A percentile compares a stretch with the other conserved stretches of the same genome.
phyloP scores from a whole-genome alignment of 768 basidiomycete species.

The Tricholomella constricta region DNA sequence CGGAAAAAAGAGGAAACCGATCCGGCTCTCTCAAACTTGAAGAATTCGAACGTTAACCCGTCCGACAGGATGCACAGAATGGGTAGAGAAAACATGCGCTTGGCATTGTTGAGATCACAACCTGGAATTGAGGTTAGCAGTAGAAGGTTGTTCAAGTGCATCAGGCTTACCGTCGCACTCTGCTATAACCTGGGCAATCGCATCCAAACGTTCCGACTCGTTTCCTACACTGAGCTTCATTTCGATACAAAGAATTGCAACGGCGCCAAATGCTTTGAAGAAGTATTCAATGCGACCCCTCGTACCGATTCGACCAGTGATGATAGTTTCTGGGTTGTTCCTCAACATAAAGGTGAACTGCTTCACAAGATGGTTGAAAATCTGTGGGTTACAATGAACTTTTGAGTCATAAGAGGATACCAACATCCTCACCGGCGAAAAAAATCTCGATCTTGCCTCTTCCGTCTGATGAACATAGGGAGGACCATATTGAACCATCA shows the following conservation, averaged over 20 bases:
- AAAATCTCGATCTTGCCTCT: conserved; percentile 23
- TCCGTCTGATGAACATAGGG: conserved; percentile 20
- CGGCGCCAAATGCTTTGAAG: conserved; percentile 10
- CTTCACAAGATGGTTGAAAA: conserved; percentile 21
- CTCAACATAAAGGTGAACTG: conserved; percentile 16
- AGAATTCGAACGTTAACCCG: conserved; percentile 19
- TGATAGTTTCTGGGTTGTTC: conserved; percentile 21
- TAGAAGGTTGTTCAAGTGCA: not conserved
- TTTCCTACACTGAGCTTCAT: conserved; percentile 12
- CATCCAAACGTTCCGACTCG: conserved; percentile 14
- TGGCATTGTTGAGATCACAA: conserved; percentile 10
- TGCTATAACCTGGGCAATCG: conserved; percentile 19
- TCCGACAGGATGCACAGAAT: conserved; percentile 17
- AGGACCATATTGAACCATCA: conserved; percentile 22
- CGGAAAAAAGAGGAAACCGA: conserved; percentile 21
- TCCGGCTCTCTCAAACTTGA: conserved; percentile 10
- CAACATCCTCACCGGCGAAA: conserved; percentile 13
- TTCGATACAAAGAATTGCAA: conserved; percentile 12
- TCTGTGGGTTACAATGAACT: conserved; percentile 7
- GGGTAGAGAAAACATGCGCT: conserved; percentile 5
- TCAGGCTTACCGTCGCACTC: conserved; percentile 15
- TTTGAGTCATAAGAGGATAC: not conserved
- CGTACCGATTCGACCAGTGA: too few species aligned
- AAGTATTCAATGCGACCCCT: conserved; percentile 9
- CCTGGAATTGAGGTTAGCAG: not conserved